Evolutionary conservation across 192 early-diverging fungal species (phyloP).

Genomic region (Gamsiella multidivaricata): DNA sequence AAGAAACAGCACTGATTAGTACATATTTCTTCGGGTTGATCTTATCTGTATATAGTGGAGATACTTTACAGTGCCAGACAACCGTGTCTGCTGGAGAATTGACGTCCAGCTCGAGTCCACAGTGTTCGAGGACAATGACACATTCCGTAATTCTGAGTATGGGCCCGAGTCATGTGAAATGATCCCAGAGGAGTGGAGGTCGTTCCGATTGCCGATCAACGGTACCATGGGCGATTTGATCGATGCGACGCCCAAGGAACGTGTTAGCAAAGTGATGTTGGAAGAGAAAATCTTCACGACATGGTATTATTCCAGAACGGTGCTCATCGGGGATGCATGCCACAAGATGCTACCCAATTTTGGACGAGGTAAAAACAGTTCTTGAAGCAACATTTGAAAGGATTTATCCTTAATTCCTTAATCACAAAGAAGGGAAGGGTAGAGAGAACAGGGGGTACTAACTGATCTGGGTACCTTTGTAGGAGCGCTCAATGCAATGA

Average conservation of each 20-base stretch:
- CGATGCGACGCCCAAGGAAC: constrained; percentile 13
- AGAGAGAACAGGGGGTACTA: neutral
- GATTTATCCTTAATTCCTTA: too few species aligned
- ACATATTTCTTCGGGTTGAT: too few species aligned
- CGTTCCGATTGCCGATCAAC: neutral
- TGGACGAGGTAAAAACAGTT: constrained; percentile 6
- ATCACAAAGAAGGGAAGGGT: too few species aligned
- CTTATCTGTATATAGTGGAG: constrained; percentile 7
- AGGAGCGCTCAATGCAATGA: constrained; percentile 27
- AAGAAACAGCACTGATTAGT: too few species aligned
- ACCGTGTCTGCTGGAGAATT: constrained; percentile 14
- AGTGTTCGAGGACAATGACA: constrained; percentile 12
- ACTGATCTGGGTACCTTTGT: neutral
- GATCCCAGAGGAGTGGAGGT: constrained; percentile 7
- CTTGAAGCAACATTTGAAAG: too few species aligned
- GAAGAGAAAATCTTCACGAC: constrained; percentile 28
- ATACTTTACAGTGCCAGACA: constrained; percentile 9
- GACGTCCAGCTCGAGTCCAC: constrained; percentile 18
- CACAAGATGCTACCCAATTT: constrained; percentile 34
- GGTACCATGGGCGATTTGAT: constrained; percentile 14
- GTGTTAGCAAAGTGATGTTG: constrained; percentile 8
- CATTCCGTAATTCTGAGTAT: constrained; percentile 20
- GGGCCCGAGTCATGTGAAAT: constrained; percentile 9
- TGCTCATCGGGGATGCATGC: constrained; percentile 21
- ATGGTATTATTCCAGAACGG: constrained; percentile 20